Conservation (phyloP, 2,329 filamentous ascomycete genomes). For the Endoconidiophora polonica region DNA sequence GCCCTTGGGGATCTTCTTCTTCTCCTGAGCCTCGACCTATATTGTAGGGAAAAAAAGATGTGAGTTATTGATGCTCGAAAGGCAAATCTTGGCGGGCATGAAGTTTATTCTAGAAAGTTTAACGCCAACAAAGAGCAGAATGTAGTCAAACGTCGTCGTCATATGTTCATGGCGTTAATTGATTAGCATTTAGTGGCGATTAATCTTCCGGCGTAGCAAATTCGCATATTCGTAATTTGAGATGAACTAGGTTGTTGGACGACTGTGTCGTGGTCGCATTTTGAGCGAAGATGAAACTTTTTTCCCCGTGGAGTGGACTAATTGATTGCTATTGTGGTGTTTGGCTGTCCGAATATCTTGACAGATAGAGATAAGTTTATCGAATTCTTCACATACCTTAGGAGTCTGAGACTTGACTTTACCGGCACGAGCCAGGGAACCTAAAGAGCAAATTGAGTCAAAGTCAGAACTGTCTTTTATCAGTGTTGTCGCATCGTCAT, state of each 20-base stretch:
- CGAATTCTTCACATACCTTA: slow-evolving; percentile 46
- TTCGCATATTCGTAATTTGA: no score
- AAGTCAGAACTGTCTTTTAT: neutral
- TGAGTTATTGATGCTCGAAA: neutral
- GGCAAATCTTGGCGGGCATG: neutral
- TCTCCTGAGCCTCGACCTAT: slow-evolving; percentile 80
- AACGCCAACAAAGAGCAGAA: no score
- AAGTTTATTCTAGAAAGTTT: no score
- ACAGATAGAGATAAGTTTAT: neutral
- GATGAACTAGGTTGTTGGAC: neutral
- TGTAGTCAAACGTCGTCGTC: no score
- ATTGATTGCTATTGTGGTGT: neutral
- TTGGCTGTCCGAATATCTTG: no score
- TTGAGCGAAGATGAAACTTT: neutral
- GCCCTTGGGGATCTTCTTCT: slow-evolving; percentile 93
- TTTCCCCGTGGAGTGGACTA: neutral
- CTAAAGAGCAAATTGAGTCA: slow-evolving; percentile 6
- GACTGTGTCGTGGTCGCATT: neutral
- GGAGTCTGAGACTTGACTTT: slow-evolving; percentile 96
- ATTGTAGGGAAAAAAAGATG: slow-evolving; percentile 2
- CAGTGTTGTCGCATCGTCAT: no score
- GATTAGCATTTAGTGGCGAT: no score
- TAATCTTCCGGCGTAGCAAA: no score
- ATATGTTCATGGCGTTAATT: no score
- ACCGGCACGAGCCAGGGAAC: slow-evolving; percentile 60